A percentile compares a stretch with the other conserved stretches of the same genome.
phyloP scores from a whole-genome alignment of 169 alveolate genomes.

The Plasmodium inui region DNA sequence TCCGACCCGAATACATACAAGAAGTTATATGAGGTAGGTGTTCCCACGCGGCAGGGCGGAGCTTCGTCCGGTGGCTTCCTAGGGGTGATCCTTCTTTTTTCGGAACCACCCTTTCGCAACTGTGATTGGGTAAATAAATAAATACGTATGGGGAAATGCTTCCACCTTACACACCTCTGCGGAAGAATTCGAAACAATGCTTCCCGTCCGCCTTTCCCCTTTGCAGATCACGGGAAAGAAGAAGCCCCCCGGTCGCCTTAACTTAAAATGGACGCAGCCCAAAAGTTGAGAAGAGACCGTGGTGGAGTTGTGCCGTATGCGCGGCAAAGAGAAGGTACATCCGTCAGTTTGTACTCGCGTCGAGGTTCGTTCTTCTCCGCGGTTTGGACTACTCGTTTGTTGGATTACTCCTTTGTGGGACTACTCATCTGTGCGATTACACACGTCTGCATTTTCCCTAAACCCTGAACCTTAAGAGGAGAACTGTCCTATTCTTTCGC shows the following conservation, averaged over 20 bases:
- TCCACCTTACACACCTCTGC: neutral
- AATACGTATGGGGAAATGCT: neutral
- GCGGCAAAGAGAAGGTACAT: neutral
- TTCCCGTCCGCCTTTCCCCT: neutral
- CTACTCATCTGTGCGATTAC: neutral
- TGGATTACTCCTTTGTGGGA: neutral
- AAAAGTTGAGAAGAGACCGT: neutral
- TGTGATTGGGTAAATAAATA: neutral
- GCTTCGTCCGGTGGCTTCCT: neutral
- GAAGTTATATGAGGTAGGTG: slow-evolving; percentile 46
- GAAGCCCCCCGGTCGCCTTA: neutral
- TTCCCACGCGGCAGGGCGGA: neutral
- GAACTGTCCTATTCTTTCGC: neutral
- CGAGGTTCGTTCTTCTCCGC: neutral
- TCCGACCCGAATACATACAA: slow-evolving; percentile 46
- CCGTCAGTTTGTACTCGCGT: neutral
- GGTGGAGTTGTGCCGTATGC: neutral
- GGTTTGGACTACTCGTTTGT: neutral
- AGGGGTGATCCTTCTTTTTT: neutral
- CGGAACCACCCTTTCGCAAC: neutral
- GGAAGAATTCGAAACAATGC: neutral
- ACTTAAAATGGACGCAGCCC: neutral
- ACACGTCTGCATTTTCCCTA: neutral
- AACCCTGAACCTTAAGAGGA: neutral
- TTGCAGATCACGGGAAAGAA: neutral